Evolutionary conservation across 2,329 filamentous ascomycete species (phyloP), one percentile per base, ranked within the genome.

Genomic region (Aspergillus terreus): DNA sequence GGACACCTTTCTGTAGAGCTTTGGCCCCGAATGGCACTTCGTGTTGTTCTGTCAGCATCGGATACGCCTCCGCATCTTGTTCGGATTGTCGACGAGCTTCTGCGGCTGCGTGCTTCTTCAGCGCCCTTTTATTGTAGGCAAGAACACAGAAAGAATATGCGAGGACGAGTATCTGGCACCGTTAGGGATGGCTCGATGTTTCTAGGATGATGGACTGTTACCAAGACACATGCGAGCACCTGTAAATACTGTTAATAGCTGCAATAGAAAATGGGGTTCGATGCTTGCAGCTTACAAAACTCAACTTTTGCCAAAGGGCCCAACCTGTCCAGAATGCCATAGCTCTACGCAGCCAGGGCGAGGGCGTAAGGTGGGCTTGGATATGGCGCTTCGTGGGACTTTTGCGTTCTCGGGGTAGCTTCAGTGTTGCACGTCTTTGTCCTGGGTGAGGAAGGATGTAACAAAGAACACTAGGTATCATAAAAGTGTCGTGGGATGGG

Each of bases 231-330:
- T 35, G 78, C 88, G 45, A 95, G 80, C 27, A 90, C 81, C 90
- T 95, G 58, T 51, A 36, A n/a, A 17, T 6, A 35, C 48, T 7
- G 35, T 63, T 46, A 69, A 62, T 50, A 40, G 33, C 14, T 35
- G 6, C 33, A 14, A 5, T 43, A 7, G 21, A 33, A 12, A 10
- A n/a, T 17, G 17, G 4, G 4, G 2, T 30, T 11, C 27, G 27
- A 38, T n/a, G 5, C 14, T n/a, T 11, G 4, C 6, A 38, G 14
- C 88, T 78, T 76, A 95, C 91, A 75, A 95, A 90, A 48, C 85
- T 88, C 84, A 96, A 85, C 76, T 95, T 85, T 78, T 94, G 83
- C 91, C 91, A 96, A 63, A 94, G 75, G 60, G 81, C 76, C 91
- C 90, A 95, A 46, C 74, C 78, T 40, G 76, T 63, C 71, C 88